Evolutionary conservation across 495 filamentous ascomycete species (phyloP), one percentile per base, ranked within the genome.

Genomic region (Tirmania nivea): DNA sequence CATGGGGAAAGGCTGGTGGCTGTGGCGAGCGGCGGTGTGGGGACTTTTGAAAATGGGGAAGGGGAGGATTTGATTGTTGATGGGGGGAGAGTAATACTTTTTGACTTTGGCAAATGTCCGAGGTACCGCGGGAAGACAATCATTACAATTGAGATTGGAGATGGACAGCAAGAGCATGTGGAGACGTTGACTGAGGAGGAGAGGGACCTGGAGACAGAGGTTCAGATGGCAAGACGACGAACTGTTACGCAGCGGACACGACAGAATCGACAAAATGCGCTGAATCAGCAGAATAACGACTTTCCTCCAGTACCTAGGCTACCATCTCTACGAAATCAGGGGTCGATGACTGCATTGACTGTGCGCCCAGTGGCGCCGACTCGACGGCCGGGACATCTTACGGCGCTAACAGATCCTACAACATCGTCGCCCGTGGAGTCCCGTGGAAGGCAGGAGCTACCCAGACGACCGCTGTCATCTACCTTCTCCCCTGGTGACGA

Each of bases 21-120:
- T 45, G 80, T 82, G 52, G 86, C 85, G 11, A 80, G 82, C 34
- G 85, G 85, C 39, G 79, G 84, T 10, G 73, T 82, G 25, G 75
- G 74, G 8, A 69, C 73, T 20, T 65, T 69, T 52, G 69, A 72
- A 11, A 70, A 73, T 4, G 73, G 76, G 35, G 84, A 83, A 49
- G 77, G 84, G 54, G 84, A 86, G 57, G 80, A 76, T 20, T 77
- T 88, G 20, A 73, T 84, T 54, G 75, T 88, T n/a, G 84, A 88
- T 57, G 84, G 85, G 21, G 85, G 85, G 17, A 74, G 85, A 57
- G 68, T 92, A n/a, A 74, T 79, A 10, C 65, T 92, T 8, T 68
- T 88, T 49, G 85, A 90, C 62, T 90, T 92, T 59, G 71, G 77
- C 52, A 78, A 81, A 54, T 67, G 73, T 9, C 56, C 71, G 11